Conservation (phyloP, 768 basidiomycete genomes). For the Inosperma sp. region DNA sequence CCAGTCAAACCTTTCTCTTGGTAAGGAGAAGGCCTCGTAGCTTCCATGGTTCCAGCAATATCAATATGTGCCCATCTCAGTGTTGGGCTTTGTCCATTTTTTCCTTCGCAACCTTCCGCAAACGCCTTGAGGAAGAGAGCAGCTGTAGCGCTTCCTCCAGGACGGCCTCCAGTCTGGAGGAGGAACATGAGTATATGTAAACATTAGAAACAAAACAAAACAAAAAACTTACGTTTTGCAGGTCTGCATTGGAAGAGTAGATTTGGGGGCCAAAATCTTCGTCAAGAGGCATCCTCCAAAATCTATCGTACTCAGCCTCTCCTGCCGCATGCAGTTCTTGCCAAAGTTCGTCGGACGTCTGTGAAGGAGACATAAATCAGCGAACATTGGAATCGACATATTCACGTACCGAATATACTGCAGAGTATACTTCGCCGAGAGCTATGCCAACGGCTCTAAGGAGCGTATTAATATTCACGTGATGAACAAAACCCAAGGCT, state of each 20-base stretch:
- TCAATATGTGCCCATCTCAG: conserved; percentile 87
- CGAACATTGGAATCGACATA: too few relatives aligned
- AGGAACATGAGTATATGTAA: background rate
- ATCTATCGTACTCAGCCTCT: conserved; percentile 69
- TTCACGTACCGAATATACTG: conserved; percentile 74
- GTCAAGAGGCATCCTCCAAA: conserved; percentile 90
- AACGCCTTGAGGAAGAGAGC: conserved; percentile 85
- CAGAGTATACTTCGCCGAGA: conserved; percentile 71
- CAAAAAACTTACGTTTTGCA: conserved; percentile 61
- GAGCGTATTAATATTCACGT: background rate
- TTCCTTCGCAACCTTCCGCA: conserved; percentile 66
- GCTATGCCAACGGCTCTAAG: conserved; percentile 65
- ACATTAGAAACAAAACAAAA: background rate
- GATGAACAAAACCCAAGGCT: too few relatives aligned
- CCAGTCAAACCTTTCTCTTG: conserved; percentile 77
- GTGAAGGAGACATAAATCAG: background rate
- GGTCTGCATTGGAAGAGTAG: conserved; percentile 70
- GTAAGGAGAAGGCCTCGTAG: conserved; percentile 53
- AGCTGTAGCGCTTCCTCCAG: conserved; percentile 73
- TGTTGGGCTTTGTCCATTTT: conserved; percentile 47
- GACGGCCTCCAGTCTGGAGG: conserved; percentile 61
- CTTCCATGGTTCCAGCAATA: conserved; percentile 76
- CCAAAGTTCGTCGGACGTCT: conserved; percentile 79
- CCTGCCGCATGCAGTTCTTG: conserved; percentile 62
- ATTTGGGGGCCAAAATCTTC: conserved; percentile 79